Evolutionary conservation across 2,329 filamentous ascomycete genomes (phyloP).

Genomic region (Exophiala calicioides): DNA sequence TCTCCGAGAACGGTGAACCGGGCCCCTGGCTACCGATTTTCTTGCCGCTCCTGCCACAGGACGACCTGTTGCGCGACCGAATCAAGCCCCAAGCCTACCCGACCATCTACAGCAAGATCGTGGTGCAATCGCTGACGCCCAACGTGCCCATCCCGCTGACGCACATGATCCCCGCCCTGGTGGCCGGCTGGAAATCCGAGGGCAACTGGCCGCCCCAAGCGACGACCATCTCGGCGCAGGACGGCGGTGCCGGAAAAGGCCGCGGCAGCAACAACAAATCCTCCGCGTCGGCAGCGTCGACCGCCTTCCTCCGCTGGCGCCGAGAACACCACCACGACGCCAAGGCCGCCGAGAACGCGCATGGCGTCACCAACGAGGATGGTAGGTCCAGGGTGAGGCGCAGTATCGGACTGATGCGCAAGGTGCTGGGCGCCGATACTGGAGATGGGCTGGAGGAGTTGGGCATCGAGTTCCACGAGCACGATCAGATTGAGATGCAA

Average conservation of each 20-base stretch:
- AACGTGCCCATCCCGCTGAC: constrained; percentile 84
- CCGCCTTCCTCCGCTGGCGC: constrained; percentile 24
- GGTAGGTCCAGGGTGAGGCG: constrained; percentile 16
- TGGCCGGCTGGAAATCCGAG: constrained; percentile 88
- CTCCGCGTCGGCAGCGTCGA: too few relatives aligned
- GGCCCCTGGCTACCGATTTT: constrained; percentile 71
- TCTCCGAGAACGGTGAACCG: constrained; percentile 13
- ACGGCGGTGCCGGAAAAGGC: constrained; percentile 22
- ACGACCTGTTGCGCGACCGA: constrained; percentile 73
- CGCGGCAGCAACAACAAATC: too few relatives aligned
- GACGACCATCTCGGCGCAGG: constrained; percentile 7
- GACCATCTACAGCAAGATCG: constrained; percentile 86
- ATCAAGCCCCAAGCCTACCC: constrained; percentile 74
- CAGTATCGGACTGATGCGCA: constrained; percentile 25
- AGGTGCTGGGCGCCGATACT: constrained; percentile 12
- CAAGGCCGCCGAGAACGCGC: constrained; percentile 6
- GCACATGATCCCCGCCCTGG: constrained; percentile 77
- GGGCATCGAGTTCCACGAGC: constrained; percentile 25
- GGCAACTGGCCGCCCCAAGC: constrained; percentile 80
- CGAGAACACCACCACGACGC: constrained; percentile 15
- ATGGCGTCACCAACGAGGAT: constrained; percentile 6
- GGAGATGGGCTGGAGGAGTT: constrained; percentile 19
- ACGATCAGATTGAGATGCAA: constrained; percentile 20
- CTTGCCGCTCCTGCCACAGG: constrained; percentile 69
- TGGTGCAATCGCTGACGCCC: constrained; percentile 76